Evolutionary conservation across 306 rosid genomes (phyloP), one percentile per base, ranked within the genome.

Genomic region (Acacia confusa): DNA sequence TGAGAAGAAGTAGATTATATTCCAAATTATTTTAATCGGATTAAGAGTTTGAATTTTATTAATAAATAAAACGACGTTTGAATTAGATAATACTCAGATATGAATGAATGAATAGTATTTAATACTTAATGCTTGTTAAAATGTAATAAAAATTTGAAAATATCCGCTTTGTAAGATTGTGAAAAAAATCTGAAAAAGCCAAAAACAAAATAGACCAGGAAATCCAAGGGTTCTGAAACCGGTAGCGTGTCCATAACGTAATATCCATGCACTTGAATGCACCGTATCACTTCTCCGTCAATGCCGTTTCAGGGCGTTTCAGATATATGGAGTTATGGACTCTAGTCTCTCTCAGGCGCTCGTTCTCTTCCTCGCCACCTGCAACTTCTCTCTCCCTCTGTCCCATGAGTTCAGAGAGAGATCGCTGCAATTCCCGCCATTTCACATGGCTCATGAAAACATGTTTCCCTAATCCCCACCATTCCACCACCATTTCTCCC

Each of bases 391-490:
- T 27, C 19, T 25, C 55, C 8, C 55, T 4, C 48, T 28, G 30
- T 28, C 40, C 19, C 11, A 87, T 87, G 85, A 72, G 82, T 84
- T 57, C 81, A 4, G 80, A 80, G 79, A 83, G 91, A 69, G 92
- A 91, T 40, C 86, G 72, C 85, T 86, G 91, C 87, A 89, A 88
- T 80, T 89, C 94, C 75, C 95, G 95, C 74, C 97, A 89, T 78
- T 88, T 92, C 83, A 72, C 97, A 71, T 91, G 97, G 95, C 82
- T 91, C 13, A 77, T 91, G 86, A 92, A 91, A 53, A 88, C 97
- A 16, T 92, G 97, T 65, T 85, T 89, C 83, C 95, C 95, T 38
- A 69, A 64, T 7, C 43, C 45, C 9, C 38, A 0, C 22, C 17
- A 22, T 50, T 13, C 74, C 0, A 9, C 52, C 52, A 40, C 74